Evolutionary conservation across 805 yeast species (phyloP).

Genomic region (Lachancea cidri): DNA sequence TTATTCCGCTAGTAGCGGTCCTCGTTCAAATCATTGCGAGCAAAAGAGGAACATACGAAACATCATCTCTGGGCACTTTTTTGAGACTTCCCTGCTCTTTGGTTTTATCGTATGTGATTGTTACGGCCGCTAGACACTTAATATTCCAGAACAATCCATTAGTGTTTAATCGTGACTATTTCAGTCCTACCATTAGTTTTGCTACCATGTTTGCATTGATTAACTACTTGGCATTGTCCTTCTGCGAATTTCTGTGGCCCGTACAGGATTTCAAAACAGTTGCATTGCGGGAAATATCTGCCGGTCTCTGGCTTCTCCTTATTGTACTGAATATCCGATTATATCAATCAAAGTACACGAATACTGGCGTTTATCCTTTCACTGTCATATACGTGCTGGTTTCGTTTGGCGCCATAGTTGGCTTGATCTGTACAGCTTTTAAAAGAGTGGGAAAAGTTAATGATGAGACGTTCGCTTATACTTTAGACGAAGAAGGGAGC

Average conservation of each 20-base stretch:
- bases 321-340: conserved; percentile 46
- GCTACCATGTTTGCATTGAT: conserved; percentile 45
- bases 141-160: conserved; percentile 42
- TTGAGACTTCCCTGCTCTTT: conserved; percentile 59
- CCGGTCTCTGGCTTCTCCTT: conserved; percentile 52
- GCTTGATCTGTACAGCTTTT: conserved; percentile 32
- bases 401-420: conserved; percentile 45
- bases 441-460: background rate
- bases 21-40: conserved; percentile 45
- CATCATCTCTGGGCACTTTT: conserved; percentile 37
- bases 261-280: conserved; percentile 57
- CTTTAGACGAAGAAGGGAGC: background rate
- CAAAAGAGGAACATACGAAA: conserved; percentile 45
- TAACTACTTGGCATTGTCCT: conserved; percentile 51
- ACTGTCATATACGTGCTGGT: conserved; percentile 43
- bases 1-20: conserved; percentile 50
- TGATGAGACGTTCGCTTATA: background rate
- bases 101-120: conserved; percentile 37
- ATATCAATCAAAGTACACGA: conserved; percentile 40
- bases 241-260: conserved; percentile 36
- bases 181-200: conserved; percentile 45
- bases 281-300: conserved; percentile 48
- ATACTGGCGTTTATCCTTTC: conserved; percentile 47
- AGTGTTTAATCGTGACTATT: conserved; percentile 46
- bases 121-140: conserved; percentile 36